Evolutionary conservation across 1,284 basidiomycete genomes (phyloP).

Genomic region (Cryptococcus sp.): DNA sequence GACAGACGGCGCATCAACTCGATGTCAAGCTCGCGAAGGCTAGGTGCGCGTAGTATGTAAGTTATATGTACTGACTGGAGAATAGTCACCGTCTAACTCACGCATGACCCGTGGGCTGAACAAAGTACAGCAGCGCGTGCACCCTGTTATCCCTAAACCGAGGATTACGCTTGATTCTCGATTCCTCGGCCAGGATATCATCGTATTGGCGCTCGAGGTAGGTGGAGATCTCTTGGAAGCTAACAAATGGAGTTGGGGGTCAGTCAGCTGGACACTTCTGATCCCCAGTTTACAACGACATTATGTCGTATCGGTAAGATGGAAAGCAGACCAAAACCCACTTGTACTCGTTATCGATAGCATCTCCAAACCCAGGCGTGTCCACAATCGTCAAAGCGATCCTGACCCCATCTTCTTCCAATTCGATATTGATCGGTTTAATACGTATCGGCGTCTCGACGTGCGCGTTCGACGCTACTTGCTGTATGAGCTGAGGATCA

Average conservation of each 20-base stretch:
- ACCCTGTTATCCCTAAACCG: conserved; percentile 97
- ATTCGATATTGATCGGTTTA: conserved; percentile 93
- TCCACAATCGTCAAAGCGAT: conserved; percentile 98
- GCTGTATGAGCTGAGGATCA: conserved; percentile 58
- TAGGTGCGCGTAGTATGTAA: conserved; percentile 51
- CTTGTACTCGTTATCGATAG: conserved; percentile 98
- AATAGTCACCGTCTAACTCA: conserved; percentile 47
- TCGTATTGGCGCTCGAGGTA: conserved; percentile 99
- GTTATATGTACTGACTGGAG: not conserved
- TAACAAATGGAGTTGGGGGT: conserved; percentile 40
- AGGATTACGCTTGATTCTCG: conserved; percentile 98
- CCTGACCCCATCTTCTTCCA: conserved; percentile 97
- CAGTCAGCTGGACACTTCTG: no score
- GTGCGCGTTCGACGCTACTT: conserved; percentile 72
- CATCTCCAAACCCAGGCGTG: conserved; percentile 98
- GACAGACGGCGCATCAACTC: conserved; percentile 96
- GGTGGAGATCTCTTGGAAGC: conserved; percentile 94
- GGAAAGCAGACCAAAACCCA: conserved; percentile 58
- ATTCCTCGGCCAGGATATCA: conserved; percentile 97
- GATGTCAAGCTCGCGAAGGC: conserved; percentile 97
- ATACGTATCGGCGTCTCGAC: conserved; percentile 93
- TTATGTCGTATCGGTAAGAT: no score
- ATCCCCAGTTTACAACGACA: no score
- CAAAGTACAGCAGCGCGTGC: conserved; percentile 97
- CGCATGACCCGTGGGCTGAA: conserved; percentile 87